A percentile compares a stretch with the other conserved stretches of the same genome.
These are phyloP conservation scores for Leersia perrieri DNA, from an alignment of 176 grass and related monocot species.

Conservation along the genomic window DNA sequence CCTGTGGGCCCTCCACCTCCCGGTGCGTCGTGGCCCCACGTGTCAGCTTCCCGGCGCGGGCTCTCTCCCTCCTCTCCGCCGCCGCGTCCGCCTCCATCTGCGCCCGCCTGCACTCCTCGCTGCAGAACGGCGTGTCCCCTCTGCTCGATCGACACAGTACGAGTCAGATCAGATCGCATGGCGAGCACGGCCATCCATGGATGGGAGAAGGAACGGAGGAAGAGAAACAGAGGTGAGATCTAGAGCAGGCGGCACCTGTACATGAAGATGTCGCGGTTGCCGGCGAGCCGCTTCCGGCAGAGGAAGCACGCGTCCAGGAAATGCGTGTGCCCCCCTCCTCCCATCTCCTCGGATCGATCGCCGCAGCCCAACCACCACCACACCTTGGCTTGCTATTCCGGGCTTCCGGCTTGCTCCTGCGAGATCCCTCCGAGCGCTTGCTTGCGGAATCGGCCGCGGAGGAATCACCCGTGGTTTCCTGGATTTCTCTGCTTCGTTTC, in stretches of 20 bases:
- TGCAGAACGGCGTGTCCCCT: slow-evolving; percentile 46
- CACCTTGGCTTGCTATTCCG: too few species aligned
- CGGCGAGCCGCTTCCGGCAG: slow-evolving; percentile 54
- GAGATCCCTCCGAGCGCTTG: background rate
- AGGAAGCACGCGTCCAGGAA: slow-evolving; percentile 74
- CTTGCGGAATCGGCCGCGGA: background rate
- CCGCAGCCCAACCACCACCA: background rate
- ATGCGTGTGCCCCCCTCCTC: slow-evolving; percentile 7
- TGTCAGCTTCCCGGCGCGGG: background rate
- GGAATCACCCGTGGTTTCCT: background rate
- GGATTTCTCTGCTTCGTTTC: background rate
- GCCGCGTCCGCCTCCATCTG: slow-evolving; percentile 46
- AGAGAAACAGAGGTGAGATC: background rate
- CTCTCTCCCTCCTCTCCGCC: slow-evolving; percentile 20
- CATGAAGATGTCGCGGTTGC: slow-evolving; percentile 82
- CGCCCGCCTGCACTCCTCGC: slow-evolving; percentile 38
- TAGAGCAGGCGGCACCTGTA: slow-evolving; percentile 47
- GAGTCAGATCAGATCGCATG: background rate
- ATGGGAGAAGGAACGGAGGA: too few species aligned
- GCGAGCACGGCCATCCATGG: background rate
- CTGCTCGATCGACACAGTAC: slow-evolving; percentile 10
- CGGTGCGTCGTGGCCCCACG: background rate
- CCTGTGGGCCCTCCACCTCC: slow-evolving; percentile 17
- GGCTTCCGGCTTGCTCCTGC: background rate
- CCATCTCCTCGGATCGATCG: background rate